Percentiles rank a stretch among this genome's conserved stretches.
Evolutionary conservation across 192 early-diverging fungal genomes (phyloP).

Genomic region (Bifiguratus adelaidae): DNA sequence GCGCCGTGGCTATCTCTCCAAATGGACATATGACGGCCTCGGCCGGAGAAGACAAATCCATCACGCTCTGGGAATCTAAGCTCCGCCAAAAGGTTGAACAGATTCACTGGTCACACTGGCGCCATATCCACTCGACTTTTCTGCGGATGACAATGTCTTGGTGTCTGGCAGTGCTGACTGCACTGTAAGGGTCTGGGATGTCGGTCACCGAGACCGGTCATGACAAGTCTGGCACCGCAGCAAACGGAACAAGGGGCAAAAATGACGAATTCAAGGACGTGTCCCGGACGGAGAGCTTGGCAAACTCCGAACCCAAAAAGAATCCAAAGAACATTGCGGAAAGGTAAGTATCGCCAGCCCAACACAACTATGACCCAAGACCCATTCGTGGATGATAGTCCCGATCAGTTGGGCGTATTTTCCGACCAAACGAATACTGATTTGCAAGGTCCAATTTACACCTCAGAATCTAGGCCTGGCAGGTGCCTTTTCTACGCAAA

Average conservation of each 20-base stretch:
- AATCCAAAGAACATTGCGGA: slow-evolving; percentile 12
- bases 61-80: slow-evolving; percentile 94
- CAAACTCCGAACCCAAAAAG: slow-evolving; percentile 6
- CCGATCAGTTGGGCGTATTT: slow-evolving; percentile 58
- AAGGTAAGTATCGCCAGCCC: no score
- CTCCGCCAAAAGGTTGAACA: slow-evolving; percentile 71
- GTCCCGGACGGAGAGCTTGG: background rate
- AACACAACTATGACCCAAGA: no score
- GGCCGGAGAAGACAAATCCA: slow-evolving; percentile 69
- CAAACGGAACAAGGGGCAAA: slow-evolving; percentile 2
- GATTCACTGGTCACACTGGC: slow-evolving; percentile 75
- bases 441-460: slow-evolving; percentile 77
- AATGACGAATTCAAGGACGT: background rate
- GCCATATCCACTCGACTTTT: slow-evolving; percentile 79
- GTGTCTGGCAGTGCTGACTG: slow-evolving; percentile 81
- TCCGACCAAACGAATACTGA: slow-evolving; percentile 85
- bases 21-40: slow-evolving; percentile 88
- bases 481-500: no score
- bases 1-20: slow-evolving; percentile 80
- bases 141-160: slow-evolving; percentile 65
- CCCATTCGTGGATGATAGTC: slow-evolving; percentile 5
- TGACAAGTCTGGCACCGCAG: slow-evolving; percentile 1
- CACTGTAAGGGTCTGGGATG: slow-evolving; percentile 87
- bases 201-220: slow-evolving; percentile 21
- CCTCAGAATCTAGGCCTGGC: slow-evolving; percentile 78